Base-by-base conservation (phyloP, 2,329 filamentous ascomycete species). In the Biscogniauxia marginata region DNA sequence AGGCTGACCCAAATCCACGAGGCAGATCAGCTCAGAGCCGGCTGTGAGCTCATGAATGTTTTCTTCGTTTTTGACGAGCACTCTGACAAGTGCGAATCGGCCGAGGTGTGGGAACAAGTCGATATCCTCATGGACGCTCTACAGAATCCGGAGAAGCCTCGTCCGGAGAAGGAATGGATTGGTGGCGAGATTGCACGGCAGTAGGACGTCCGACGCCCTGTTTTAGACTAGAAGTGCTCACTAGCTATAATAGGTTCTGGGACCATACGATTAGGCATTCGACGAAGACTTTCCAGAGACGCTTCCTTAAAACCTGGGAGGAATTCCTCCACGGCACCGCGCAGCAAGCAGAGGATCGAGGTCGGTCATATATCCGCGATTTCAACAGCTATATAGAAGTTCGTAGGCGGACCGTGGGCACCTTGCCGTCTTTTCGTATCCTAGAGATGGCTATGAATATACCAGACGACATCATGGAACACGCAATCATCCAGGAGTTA, bases 381-480 rank as follows among this genome's bases (percentile, higher is more conserved):
- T 22, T 70, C 6, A 55, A 63, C 2, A 65, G 54, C 39, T 72
- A 66, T 50, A 55, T 71, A 3, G 46, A 43, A 1, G 50, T 69
- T 7, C 63, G 69, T 7, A 55, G 67, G 1, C 49, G 62, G 16
- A 72, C 68, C 0, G 63, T 65, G 9, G 68, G 68, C 2, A 60
- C 60, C 0, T 16, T 44, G 9, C 63, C 70, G 7, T 66, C 66
- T 0, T 64, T 69, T 34, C 57, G 57, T 1, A 47, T 70, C 3
- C 53, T 60, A 11, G 64, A 67, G 53, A 59, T 68, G 20, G 57
- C 62, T 23, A 49, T 66, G 49, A 50, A 64, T 20, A 60, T 70
- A 4, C 63, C 68, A 0, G 61, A 65, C 11, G 46, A 62, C 1
- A 57, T 67, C 4, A 43, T 59, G 19, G 46, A 51, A 0, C 54